These are phyloP conservation scores for Fusarium sp. DNA, from an alignment of 2,329 filamentous ascomycete genomes.

Conservation along the genomic window DNA sequence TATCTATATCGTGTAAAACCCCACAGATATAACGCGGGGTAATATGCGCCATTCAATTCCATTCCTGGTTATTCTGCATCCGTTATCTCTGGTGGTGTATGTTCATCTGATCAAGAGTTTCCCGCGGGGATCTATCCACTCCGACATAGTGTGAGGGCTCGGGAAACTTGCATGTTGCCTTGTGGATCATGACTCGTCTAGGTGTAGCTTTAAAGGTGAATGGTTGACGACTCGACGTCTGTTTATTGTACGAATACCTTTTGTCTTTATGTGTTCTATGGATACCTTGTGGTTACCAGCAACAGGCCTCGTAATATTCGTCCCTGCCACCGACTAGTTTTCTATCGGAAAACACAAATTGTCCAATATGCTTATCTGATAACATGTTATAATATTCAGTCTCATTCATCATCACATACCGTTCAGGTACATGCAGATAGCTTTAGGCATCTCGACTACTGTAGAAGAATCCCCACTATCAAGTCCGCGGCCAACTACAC, in stretches of 20 bases:
- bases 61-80: neutral
- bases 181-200: constrained; percentile 4
- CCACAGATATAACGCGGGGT: constrained; percentile 18
- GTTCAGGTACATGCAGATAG: neutral
- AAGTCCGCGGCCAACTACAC: constrained; percentile 11
- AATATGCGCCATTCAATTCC: neutral
- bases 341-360: too few relatives aligned
- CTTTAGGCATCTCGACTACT: neutral
- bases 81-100: constrained; percentile 18
- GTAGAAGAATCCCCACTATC: neutral
- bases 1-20: neutral
- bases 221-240: too few relatives aligned
- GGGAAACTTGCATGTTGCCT: neutral
- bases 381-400: too few relatives aligned
- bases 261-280: too few relatives aligned
- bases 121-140: constrained; percentile 20
- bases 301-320: too few relatives aligned
- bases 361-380: too few relatives aligned
- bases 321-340: too few relatives aligned
- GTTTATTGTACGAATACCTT: too few relatives aligned
- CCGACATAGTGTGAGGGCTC: neutral
- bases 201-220: neutral
- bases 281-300: too few relatives aligned
- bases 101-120: constrained; percentile 20
- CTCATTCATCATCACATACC: too few relatives aligned